Conservation (phyloP, 129 eudicot genomes). For the Artemisia tridentata region DNA sequence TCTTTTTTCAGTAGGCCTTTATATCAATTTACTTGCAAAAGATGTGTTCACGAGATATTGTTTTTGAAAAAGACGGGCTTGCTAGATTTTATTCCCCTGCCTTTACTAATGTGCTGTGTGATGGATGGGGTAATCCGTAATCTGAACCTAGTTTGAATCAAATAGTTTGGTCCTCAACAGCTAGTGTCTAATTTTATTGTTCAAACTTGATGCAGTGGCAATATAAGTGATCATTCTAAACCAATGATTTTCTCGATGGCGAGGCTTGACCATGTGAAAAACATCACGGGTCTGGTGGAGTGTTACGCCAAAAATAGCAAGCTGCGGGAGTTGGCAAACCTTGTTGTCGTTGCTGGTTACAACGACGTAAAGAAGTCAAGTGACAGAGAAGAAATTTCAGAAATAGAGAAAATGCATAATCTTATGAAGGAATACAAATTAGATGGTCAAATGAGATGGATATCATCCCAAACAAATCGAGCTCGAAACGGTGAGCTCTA, state of each 20-base stretch:
- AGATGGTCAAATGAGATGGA: conserved; percentile 87
- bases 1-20: neutral
- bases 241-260: conserved; percentile 98
- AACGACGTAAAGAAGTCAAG: conserved; percentile 71
- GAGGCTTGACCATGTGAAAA: conserved; percentile 92
- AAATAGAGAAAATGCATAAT: conserved; percentile 89
- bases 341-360: conserved; percentile 88
- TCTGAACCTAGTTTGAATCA: neutral
- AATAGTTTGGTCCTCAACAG: neutral
- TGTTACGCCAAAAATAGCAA: conserved; percentile 65
- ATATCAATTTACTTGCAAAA: neutral
- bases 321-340: conserved; percentile 73
- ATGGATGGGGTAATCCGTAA: too few species aligned
- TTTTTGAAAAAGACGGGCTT: too few species aligned
- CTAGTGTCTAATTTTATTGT: too few species aligned
- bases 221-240: conserved; percentile 66
- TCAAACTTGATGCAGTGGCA: conserved; percentile 50
- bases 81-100: too few species aligned
- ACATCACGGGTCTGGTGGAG: conserved; percentile 90
- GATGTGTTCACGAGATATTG: too few species aligned
- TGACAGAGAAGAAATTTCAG: conserved; percentile 86
- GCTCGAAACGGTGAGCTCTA: conserved; percentile 91
- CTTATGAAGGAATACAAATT: conserved; percentile 62
- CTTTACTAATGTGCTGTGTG: too few species aligned
- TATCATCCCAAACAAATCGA: conserved; percentile 78